Evolutionary conservation across 306 rosid genomes (phyloP), one percentile per base, ranked within the genome.

Genomic region (Sesbania bispinosa): DNA sequence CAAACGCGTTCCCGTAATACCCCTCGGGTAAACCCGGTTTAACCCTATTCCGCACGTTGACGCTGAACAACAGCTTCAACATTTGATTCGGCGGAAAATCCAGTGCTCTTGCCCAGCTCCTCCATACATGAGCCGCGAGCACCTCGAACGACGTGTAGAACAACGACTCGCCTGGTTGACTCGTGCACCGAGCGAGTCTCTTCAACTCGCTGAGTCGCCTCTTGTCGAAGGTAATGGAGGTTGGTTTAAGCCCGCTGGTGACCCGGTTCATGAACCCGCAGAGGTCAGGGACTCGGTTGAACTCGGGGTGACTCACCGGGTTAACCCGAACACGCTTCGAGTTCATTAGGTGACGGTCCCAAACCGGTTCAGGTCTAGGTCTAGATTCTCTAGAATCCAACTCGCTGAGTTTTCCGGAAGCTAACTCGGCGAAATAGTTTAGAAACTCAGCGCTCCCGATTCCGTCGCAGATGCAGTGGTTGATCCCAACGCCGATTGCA

Each of bases 1-100:
- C 92, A 16, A 93, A 88, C 1, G 92, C 98, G 69, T 93, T 93
- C 46, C 98, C 98, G 15, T 90, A 93, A 38, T 88, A 93, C 1
- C 98, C 97, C 0, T 60, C 62, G 1, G 98, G 98, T 6, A 90
- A 53, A 52, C 83, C 74, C 63, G 97, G 96, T 7, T 76, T 88
- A 9, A 93, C 79, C 53, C 96, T 88, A 66, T 60, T 73, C 45
- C 98, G 74, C 6, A 93, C 80, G 82, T 90, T 93, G 2, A 93
- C 19, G 75, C 97, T 90, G 78, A 93, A 90, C 0, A 93, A 76
- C 0, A 93, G 77, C 78, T 93, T 93, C 10, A 88, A 1, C 0
- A 6, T 71, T 24, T 93, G 98, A 68, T 75, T 89, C 3, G 86
- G 46, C 0, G 98, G 94, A 6, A 93, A 82, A 24, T 66, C 84